Percentiles rank a stretch among this genome's conserved stretches.
These are phyloP conservation scores for Coniferiporia sulphurascens DNA, from an alignment of 1,284 basidiomycete genomes.

Conservation along the genomic window DNA sequence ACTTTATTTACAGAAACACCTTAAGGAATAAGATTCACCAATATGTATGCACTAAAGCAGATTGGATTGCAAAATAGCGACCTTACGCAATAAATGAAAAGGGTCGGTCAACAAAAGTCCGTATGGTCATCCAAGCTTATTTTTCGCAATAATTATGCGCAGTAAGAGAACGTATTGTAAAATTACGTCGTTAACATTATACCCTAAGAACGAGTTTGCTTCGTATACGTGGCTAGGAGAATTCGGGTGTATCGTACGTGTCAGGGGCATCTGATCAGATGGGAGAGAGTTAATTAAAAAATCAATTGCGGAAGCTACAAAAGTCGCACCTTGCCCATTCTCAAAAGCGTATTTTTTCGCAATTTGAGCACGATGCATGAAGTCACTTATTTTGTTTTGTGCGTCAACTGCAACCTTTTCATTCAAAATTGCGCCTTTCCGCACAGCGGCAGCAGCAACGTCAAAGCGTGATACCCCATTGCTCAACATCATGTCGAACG, in stretches of 20 bases:
- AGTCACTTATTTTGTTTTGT: constrained; percentile 45
- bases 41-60: too few relatives aligned
- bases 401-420: constrained; percentile 46
- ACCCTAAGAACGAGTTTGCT: too few relatives aligned
- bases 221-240: constrained; percentile 23
- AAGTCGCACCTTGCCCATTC: constrained; percentile 46
- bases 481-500: constrained; percentile 59
- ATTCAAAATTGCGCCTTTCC: constrained; percentile 47
- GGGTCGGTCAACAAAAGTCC: too few relatives aligned
- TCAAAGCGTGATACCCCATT: constrained; percentile 63
- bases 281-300: constrained; percentile 6
- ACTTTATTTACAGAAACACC: too few relatives aligned
- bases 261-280: constrained; percentile 37
- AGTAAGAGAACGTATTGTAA: too few relatives aligned
- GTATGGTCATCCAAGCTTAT: too few relatives aligned
- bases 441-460: constrained; percentile 54
- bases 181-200: too few relatives aligned
- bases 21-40: too few relatives aligned
- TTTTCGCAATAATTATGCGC: too few relatives aligned
- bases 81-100: too few relatives aligned
- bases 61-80: too few relatives aligned
- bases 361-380: constrained; percentile 52
- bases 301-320: neutral
- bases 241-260: constrained; percentile 42
- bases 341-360: constrained; percentile 51